A percentile compares a stretch with the other conserved stretches of the same genome.
Conservation (phyloP, 768 basidiomycete species). For the Mycena belliarum region DNA sequence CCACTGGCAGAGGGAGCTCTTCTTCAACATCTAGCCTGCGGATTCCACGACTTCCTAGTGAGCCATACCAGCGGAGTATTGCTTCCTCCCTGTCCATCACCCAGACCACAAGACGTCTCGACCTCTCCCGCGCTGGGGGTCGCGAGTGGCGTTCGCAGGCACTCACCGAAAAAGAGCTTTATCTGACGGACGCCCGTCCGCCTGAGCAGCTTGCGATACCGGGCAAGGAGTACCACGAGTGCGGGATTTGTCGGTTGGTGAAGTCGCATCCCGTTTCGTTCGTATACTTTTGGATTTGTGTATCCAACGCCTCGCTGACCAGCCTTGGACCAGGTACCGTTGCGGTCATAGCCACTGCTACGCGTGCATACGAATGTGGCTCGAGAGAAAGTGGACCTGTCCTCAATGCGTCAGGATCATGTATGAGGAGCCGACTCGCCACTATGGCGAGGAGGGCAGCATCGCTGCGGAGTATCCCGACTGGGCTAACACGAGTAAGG, state of each 20-base stretch:
- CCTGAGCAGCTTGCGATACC: neutral
- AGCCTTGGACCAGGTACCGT: neutral
- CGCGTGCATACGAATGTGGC: neutral
- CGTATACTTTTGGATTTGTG: neutral
- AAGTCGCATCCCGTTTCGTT: neutral
- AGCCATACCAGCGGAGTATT: too few relatives aligned
- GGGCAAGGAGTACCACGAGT: neutral
- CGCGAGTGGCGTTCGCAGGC: neutral
- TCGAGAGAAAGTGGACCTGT: neutral
- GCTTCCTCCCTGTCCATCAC: too few relatives aligned
- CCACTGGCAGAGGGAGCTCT: too few relatives aligned
- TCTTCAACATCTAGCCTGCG: too few relatives aligned
- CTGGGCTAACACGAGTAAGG: neutral
- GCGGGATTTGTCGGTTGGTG: neutral
- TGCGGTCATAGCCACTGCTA: neutral
- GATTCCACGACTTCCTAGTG: too few relatives aligned
- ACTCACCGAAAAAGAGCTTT: neutral
- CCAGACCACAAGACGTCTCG: too few relatives aligned
- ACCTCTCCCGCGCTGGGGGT: too few relatives aligned
- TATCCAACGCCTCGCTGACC: too few relatives aligned
- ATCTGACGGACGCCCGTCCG: neutral
- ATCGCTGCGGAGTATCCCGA: neutral
- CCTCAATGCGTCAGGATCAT: neutral
- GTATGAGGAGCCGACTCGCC: neutral
- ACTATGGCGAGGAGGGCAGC: neutral